Conservation (phyloP, 2,329 filamentous ascomycete species). For the Neoascochyta sp. region DNA sequence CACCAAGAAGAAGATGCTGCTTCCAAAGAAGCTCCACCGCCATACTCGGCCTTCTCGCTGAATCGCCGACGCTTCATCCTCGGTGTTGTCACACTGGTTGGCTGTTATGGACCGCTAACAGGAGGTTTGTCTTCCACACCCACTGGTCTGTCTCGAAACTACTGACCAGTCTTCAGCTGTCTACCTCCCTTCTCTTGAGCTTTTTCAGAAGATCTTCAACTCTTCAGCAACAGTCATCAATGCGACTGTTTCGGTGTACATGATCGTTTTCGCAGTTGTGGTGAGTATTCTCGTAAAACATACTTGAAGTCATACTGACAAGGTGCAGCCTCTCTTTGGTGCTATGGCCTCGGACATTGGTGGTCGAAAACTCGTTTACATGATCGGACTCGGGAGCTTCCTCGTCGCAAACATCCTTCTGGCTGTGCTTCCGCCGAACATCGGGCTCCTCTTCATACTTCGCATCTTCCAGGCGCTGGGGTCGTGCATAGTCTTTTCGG, state of each 20-base stretch:
- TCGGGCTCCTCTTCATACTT: constrained; percentile 40
- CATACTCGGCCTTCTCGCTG: constrained; percentile 41
- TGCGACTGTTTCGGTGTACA: constrained; percentile 46
- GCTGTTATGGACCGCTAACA: constrained; percentile 45
- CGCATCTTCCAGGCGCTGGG: constrained; percentile 45
- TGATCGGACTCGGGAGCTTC: constrained; percentile 41
- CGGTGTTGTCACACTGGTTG: constrained; percentile 40
- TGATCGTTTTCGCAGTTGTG: constrained; percentile 44
- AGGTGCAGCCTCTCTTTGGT: constrained; percentile 40
- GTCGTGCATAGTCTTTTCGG: constrained; percentile 42
- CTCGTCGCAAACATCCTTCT: constrained; percentile 41
- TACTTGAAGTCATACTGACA: constrained; percentile 7
- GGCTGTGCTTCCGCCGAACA: constrained; percentile 39
- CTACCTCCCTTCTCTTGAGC: constrained; percentile 43
- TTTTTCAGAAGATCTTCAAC: constrained; percentile 39
- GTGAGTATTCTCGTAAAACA: constrained; percentile 6
- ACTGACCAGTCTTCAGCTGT: no score
- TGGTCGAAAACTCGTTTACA: constrained; percentile 43
- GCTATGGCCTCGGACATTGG: constrained; percentile 40
- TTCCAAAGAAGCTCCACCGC: constrained; percentile 8
- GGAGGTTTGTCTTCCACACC: no score
- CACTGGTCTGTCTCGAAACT: no score
- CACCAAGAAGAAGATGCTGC: constrained; percentile 3
- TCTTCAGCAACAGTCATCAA: constrained; percentile 40
- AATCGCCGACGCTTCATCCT: constrained; percentile 40